These are phyloP conservation scores for Venturia effusa DNA, from an alignment of 2,329 filamentous ascomycete genomes.

Conservation along the genomic window DNA sequence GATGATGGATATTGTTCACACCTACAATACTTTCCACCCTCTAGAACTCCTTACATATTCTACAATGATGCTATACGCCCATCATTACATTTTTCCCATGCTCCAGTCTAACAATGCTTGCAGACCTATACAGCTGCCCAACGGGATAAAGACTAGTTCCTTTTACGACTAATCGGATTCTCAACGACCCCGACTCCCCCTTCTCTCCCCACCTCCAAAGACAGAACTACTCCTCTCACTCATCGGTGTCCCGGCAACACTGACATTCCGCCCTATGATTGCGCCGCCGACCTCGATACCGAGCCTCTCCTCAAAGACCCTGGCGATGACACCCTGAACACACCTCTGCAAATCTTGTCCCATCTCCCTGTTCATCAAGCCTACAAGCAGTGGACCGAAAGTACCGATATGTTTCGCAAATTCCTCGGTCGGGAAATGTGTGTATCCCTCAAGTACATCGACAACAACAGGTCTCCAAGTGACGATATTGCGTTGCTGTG, in stretches of 20 bases:
- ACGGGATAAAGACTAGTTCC: not conserved
- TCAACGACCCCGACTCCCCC: conserved; percentile 7
- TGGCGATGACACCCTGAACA: conserved; percentile 64
- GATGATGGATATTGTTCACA: too few species aligned
- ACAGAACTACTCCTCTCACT: conserved; percentile 9
- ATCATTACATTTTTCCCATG: not conserved
- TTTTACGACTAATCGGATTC: not conserved
- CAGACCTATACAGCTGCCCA: not conserved
- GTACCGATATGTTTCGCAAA: conserved; percentile 70
- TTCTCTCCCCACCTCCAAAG: conserved; percentile 5
- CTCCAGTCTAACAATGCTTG: not conserved
- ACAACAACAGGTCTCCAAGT: conserved; percentile 97
- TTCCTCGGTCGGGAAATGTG: conserved; percentile 66
- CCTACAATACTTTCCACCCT: not conserved
- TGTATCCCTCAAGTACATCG: conserved; percentile 88
- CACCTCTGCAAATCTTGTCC: conserved; percentile 66
- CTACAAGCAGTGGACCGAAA: conserved; percentile 80
- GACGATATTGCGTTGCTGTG: conserved; percentile 90
- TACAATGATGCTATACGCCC: not conserved
- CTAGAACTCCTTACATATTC: not conserved
- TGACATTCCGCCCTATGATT: not conserved
- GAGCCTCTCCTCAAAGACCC: conserved; percentile 67
- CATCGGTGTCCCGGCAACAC: not conserved
- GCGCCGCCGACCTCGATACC: conserved; percentile 28
- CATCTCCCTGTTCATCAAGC: conserved; percentile 72